A percentile compares a stretch with the other conserved stretches of the same genome.
Conservation (phyloP, 2,329 filamentous ascomycete species). For the Neofusicoccum cordaticola region DNA sequence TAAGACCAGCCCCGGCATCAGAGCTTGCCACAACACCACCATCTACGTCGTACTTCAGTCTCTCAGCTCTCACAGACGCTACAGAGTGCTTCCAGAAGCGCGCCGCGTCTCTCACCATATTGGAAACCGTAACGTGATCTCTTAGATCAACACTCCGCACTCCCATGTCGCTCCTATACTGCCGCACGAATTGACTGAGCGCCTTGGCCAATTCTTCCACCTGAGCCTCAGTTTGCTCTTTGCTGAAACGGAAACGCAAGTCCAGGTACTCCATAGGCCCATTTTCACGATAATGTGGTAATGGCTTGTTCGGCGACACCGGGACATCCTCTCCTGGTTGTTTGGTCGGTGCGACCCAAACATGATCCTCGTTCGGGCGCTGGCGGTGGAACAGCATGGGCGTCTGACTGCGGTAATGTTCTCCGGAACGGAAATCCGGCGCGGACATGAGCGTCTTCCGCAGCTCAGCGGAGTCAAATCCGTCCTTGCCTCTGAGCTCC, state of each 20-base stretch:
- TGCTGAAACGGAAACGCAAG: constrained; percentile 19
- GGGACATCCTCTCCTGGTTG: background rate
- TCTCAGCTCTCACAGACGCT: too few species aligned
- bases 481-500: background rate
- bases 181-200: background rate
- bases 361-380: constrained; percentile 4
- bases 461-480: background rate
- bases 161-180: background rate
- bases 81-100: too few species aligned
- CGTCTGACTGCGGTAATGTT: too few species aligned
- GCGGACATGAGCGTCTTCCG: background rate
- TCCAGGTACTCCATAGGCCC: constrained; percentile 13
- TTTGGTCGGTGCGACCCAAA: constrained; percentile 11
- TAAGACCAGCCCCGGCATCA: too few species aligned
- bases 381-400: background rate
- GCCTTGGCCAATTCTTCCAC: background rate
- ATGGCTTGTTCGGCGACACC: background rate
- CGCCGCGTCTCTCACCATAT: background rate
- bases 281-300: background rate
- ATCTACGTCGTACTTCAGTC: too few species aligned
- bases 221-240: background rate
- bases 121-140: background rate
- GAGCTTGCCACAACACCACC: too few species aligned
- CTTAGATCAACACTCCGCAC: background rate
- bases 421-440: too few species aligned